Evolutionary conservation across 176 grass and related monocot genomes (phyloP).

Genomic region (Bromus sterilis): DNA sequence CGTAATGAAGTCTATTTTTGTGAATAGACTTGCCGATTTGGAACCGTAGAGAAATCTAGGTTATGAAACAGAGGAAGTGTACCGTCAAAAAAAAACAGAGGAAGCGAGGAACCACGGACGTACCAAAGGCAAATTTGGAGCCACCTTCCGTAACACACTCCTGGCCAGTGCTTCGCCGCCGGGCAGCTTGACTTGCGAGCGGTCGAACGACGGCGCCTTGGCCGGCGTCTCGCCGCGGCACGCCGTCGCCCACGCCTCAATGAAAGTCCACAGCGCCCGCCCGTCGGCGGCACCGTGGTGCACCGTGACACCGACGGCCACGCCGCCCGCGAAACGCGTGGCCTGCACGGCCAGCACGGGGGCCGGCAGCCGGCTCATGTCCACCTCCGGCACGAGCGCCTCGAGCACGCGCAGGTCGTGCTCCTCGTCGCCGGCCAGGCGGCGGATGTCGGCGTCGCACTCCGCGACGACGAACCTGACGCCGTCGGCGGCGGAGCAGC

Average conservation of each 20-base stretch:
- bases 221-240: neutral
- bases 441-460: constrained; percentile 23
- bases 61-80: neutral
- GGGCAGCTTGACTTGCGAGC: neutral
- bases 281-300: constrained; percentile 23
- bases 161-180: neutral
- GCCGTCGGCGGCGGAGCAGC: neutral
- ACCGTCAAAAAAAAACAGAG: too few relatives aligned
- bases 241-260: neutral
- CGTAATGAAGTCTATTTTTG: too few relatives aligned
- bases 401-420: constrained; percentile 20
- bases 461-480: constrained; percentile 41
- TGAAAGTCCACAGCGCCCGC: constrained; percentile 22
- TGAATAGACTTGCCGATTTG: too few relatives aligned
- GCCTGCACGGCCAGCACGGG: constrained; percentile 41
- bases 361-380: constrained; percentile 23
- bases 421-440: constrained; percentile 20
- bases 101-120: too few relatives aligned
- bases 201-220: neutral
- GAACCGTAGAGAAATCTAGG: too few relatives aligned
- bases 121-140: constrained; percentile 14
- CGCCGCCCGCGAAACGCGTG: neutral
- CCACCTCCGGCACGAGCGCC: constrained; percentile 35
- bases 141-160: neutral
- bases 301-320: neutral